Base-by-base conservation (phyloP, 768 basidiomycete genomes). In the Phylloporus sp. region DNA sequence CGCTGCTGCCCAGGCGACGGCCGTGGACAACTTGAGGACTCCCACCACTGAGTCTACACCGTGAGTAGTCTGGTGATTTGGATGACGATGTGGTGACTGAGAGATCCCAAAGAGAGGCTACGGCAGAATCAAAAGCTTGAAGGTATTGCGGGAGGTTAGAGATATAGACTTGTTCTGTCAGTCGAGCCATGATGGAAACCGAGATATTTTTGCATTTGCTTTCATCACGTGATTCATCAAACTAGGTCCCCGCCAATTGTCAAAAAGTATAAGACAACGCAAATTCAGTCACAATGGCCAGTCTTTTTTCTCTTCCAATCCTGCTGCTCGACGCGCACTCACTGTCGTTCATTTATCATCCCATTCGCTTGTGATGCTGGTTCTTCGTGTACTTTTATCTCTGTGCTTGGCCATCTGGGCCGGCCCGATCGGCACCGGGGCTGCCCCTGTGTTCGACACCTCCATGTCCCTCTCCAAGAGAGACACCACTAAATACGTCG, bases 401-500 rank as follows among this genome's bases (percentile, higher is more conserved):
- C 31, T 58, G 28, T 24, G 58, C 26, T 48, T 59, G 18, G 23
- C 59, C 6, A 43, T 47, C 2, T 41, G 47, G 16, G 22, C 58
- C 47, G 48, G 53, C 38, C 65, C 65, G 42, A 45, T 66, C 38
- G 9, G 39, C 28, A 43, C 18, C 5, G n/a, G n/a, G n/a, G 3
- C 20, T 13, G 13, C 42, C 53, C 50, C 48, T 54, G 15, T 45
- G 8, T 32, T 45, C 27, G 18, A 32, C 20, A 27, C 39, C 12
- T 38, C 18, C 15, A 45, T 34, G 34, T 20, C 43, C 29, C 45
- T 51, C 6, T 12, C 59, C 27, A 51, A 40, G 57, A 58, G 61
- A 18, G 57, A 54, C 39, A 43, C 59, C 0, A 39, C 59, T 1
- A 72, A 82, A 74, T 74, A 73, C 60, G 80, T 84, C 18, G 73